Evolutionary conservation across 495 filamentous ascomycete genomes (phyloP).

Genomic region (Lophiotrema nucula): DNA sequence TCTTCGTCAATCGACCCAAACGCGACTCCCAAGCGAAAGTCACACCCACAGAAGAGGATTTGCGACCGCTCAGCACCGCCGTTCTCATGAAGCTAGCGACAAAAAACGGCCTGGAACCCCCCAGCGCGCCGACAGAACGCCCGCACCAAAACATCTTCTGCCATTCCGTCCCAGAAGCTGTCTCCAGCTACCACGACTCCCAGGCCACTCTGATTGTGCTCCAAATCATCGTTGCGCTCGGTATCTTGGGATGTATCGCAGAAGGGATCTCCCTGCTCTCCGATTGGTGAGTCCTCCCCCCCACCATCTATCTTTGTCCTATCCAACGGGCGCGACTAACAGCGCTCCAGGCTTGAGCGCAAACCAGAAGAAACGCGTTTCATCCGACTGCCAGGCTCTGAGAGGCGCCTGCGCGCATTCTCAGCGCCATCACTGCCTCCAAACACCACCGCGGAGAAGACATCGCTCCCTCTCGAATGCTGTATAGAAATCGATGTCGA

Average conservation of each 20-base stretch:
- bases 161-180: not conserved
- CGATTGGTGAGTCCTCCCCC: conserved; percentile 6
- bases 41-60: not conserved
- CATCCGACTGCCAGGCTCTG: not conserved
- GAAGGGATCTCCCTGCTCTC: not conserved
- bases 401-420: not conserved
- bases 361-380: not conserved
- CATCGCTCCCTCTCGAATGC: not conserved
- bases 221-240: conserved; percentile 12
- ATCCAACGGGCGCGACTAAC: not conserved
- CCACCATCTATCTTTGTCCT: not conserved
- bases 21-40: not conserved
- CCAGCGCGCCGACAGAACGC: conserved; percentile 3
- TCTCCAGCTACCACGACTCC: conserved; percentile 12
- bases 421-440: not conserved
- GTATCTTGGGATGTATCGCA: conserved; percentile 16
- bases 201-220: conserved; percentile 2
- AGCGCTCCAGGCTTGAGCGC: not conserved
- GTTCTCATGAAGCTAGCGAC: not conserved
- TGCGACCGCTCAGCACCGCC: not conserved
- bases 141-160: conserved; percentile 14
- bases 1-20: not conserved
- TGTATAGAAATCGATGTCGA: not conserved
- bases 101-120: not conserved
- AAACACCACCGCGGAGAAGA: not conserved